Conservation (phyloP, 2,329 filamentous ascomycete genomes). For the Sphaceloma murrayae region DNA sequence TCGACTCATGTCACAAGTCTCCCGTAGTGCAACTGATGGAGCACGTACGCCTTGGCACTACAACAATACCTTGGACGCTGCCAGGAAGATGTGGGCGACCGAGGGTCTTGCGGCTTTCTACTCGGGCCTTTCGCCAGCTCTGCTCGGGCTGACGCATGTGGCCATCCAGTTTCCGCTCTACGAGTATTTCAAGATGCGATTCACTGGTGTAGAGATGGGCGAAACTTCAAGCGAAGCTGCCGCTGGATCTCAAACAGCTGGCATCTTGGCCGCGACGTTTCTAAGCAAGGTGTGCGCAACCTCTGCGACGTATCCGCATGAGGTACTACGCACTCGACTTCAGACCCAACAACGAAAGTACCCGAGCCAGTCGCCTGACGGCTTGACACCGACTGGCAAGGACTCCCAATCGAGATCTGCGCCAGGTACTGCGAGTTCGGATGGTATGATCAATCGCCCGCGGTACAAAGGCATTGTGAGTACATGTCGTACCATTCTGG, state of each 20-base stretch:
- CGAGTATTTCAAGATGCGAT: constrained; percentile 80
- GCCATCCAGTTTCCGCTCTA: constrained; percentile 96
- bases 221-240: constrained; percentile 44
- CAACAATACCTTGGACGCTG: constrained; percentile 77
- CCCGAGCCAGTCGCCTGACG: constrained; percentile 38
- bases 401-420: constrained; percentile 31
- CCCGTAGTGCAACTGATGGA: constrained; percentile 43
- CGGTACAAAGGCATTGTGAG: constrained; percentile 68
- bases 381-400: constrained; percentile 33
- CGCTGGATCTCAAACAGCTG: constrained; percentile 51
- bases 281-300: constrained; percentile 91
- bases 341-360: constrained; percentile 74
- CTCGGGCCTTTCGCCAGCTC: constrained; percentile 81
- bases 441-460: constrained; percentile 45
- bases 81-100: constrained; percentile 86
- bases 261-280: constrained; percentile 80
- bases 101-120: constrained; percentile 91
- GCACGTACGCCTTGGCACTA: constrained; percentile 81
- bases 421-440: constrained; percentile 32
- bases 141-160: constrained; percentile 87
- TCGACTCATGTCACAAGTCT: constrained; percentile 87
- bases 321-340: constrained; percentile 84
- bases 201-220: constrained; percentile 85
- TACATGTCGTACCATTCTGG: constrained; percentile 75
- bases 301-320: constrained; percentile 91